Conservation (phyloP, 2,329 filamentous ascomycete genomes). For the Trichophyton equinum region DNA sequence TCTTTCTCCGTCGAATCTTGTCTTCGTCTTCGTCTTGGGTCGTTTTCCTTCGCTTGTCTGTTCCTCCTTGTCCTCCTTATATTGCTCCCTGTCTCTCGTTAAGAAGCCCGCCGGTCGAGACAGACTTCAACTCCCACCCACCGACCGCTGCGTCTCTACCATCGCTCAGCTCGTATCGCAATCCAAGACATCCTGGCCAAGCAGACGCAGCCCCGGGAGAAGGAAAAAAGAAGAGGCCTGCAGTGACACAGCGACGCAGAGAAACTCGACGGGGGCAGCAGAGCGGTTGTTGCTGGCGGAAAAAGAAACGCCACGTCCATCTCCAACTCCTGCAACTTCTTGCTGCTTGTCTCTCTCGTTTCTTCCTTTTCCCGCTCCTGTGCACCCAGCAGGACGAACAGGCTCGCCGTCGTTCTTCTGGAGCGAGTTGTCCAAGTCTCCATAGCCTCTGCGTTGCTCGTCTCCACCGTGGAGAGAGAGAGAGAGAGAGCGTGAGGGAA, state of each 20-base stretch:
- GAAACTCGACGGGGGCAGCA: not conserved
- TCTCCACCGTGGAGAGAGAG: not conserved
- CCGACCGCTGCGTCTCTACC: not conserved
- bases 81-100: not conserved
- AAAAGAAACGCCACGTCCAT: not conserved
- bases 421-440: too few species aligned
- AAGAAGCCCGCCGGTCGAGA: not conserved
- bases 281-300: not conserved
- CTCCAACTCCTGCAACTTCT: not conserved
- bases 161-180: constrained; percentile 1
- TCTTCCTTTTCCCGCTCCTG: not conserved
- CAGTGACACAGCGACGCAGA: not conserved
- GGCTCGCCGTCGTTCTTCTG: not conserved
- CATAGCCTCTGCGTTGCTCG: too few species aligned
- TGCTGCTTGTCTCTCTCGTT: not conserved
- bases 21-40: not conserved
- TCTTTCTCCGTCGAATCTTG: not conserved
- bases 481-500: not conserved
- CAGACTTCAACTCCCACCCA: not conserved
- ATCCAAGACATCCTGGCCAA: constrained; percentile 2
- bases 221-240: not conserved
- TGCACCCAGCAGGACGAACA: not conserved
- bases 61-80: not conserved
- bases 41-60: too few species aligned
- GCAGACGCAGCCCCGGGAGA: not conserved